Evolutionary conservation across 768 basidiomycete species (phyloP).

Genomic region (Mycena galopus): DNA sequence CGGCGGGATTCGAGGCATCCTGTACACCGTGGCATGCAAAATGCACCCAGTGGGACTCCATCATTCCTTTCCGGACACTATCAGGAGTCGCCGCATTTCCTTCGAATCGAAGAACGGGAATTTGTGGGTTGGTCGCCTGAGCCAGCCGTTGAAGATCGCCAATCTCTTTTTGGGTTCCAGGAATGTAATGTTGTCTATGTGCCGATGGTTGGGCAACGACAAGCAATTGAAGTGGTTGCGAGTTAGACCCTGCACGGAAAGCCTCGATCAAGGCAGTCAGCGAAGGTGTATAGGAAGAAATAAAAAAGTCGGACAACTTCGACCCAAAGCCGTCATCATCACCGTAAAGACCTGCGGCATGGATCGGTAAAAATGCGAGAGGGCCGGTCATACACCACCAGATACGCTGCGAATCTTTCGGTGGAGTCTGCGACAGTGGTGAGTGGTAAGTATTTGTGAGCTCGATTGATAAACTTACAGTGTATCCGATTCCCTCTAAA

Average conservation of each 20-base stretch:
- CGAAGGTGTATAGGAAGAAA: background rate
- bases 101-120: background rate
- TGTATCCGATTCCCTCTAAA: background rate
- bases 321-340: background rate
- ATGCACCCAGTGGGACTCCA: background rate
- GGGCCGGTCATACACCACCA: conserved; percentile 4
- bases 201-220: conserved; percentile 1
- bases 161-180: background rate
- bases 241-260: background rate
- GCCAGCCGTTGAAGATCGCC: background rate
- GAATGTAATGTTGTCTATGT: background rate
- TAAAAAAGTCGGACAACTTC: background rate
- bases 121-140: background rate
- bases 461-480: background rate
- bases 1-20: background rate
- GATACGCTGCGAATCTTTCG: background rate
- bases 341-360: background rate
- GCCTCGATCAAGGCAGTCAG: background rate
- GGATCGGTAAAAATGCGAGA: background rate
- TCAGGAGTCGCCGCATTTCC: background rate
- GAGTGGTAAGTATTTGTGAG: background rate
- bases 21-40: conserved; percentile 15
- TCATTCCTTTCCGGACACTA: background rate
- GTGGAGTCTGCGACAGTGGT: background rate
- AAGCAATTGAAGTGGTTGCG: background rate